Evolutionary conservation across 73 alveolate species (phyloP).

Genomic region (Paraurostyla sp.): DNA sequence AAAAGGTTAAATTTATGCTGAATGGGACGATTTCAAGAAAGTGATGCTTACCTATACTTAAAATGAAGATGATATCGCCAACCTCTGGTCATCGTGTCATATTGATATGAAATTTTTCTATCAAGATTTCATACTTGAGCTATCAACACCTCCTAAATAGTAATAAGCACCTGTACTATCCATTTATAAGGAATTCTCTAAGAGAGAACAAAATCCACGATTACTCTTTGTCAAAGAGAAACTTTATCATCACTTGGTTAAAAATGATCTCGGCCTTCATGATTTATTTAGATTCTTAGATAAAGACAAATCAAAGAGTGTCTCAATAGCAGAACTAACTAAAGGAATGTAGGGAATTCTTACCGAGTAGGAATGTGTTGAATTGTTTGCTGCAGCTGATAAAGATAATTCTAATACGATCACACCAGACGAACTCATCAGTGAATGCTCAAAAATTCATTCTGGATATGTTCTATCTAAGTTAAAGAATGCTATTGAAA

Average conservation of each 20-base stretch:
- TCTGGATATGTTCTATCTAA: slow-evolving; percentile 7
- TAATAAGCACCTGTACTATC: neutral
- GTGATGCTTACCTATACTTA: neutral
- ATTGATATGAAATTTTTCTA: slow-evolving; percentile 29
- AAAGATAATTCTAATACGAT: neutral
- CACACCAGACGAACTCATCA: slow-evolving; percentile 7
- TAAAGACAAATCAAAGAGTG: slow-evolving; percentile 21
- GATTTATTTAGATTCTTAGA: slow-evolving; percentile 18
- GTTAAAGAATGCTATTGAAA: slow-evolving; percentile 9
- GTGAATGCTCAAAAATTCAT: slow-evolving; percentile 47
- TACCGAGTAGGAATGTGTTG: slow-evolving; percentile 11
- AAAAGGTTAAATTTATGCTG: slow-evolving; percentile 6
- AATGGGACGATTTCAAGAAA: slow-evolving; percentile 10
- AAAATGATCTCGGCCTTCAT: neutral
- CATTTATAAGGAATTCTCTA: neutral
- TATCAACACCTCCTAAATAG: neutral
- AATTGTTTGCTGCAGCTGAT: slow-evolving; percentile 24
- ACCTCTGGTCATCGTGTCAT: neutral
- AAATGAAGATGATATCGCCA: slow-evolving; percentile 44
- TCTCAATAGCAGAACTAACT: slow-evolving; percentile 28
- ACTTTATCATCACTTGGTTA: neutral
- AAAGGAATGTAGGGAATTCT: slow-evolving; percentile 1
- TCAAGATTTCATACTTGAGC: neutral
- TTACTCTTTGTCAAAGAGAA: neutral
- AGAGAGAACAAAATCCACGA: neutral